phyloP scores from a whole-genome alignment of 1,284 basidiomycete genomes.

The Pisolithus thermaeus region DNA sequence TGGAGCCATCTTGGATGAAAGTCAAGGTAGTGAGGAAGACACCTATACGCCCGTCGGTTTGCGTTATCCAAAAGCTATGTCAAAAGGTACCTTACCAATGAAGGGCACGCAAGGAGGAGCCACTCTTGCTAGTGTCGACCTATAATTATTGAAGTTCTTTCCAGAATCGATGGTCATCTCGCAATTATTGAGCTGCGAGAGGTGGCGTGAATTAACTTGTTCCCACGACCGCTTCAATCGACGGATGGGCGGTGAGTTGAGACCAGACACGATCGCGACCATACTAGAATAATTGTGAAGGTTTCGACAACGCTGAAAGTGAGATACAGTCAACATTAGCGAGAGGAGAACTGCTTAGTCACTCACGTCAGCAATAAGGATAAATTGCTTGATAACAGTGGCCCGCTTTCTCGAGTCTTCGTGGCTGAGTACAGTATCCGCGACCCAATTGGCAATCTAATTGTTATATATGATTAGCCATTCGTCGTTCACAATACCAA shows the following conservation, averaged over 20 bases:
- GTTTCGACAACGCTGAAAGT: slow-evolving; percentile 74
- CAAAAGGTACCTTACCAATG: slow-evolving; percentile 59
- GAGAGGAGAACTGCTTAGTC: not conserved
- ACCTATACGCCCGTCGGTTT: slow-evolving; percentile 43
- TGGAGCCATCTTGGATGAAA: slow-evolving; percentile 98
- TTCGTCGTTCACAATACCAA: not conserved
- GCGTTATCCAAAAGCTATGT: not conserved
- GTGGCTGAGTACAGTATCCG: slow-evolving; percentile 80
- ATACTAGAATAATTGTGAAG: slow-evolving; percentile 95
- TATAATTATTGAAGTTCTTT: slow-evolving; percentile 93
- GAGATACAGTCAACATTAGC: slow-evolving; percentile 2
- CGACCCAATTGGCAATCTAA: slow-evolving; percentile 92
- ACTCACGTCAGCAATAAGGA: slow-evolving; percentile 88
- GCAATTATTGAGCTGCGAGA: slow-evolving; percentile 63
- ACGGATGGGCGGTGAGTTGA: slow-evolving; percentile 92
- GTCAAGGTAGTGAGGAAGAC: slow-evolving; percentile 94
- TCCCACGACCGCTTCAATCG: slow-evolving; percentile 96
- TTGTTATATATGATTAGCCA: not conserved
- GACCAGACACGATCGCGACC: slow-evolving; percentile 92
- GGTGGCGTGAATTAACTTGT: slow-evolving; percentile 68
- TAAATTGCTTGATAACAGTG: slow-evolving; percentile 83
- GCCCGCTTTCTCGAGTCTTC: slow-evolving; percentile 86
- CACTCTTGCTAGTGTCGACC: slow-evolving; percentile 78
- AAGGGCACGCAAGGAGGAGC: slow-evolving; percentile 97
- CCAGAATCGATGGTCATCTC: slow-evolving; percentile 84